A percentile compares a stretch with the other conserved stretches of the same genome.
Conservation (phyloP, 2,329 filamentous ascomycete genomes). For the Beauveria sp. region DNA sequence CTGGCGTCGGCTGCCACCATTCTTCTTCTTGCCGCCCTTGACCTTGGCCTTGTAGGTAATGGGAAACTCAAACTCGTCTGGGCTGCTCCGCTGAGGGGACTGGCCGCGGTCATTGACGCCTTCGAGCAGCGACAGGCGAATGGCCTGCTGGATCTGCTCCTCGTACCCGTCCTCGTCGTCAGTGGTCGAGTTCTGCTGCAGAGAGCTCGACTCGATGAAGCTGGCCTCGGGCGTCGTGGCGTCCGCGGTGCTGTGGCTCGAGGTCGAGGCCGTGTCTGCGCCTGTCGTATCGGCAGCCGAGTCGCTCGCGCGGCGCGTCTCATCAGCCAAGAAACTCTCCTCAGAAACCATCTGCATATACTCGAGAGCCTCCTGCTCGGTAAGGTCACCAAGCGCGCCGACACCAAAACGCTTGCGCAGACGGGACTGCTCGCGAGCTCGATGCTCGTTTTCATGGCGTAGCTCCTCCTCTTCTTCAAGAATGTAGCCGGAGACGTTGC, state of each 20-base stretch:
- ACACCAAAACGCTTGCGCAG: constrained; percentile 78
- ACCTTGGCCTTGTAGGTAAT: constrained; percentile 36
- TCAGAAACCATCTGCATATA: constrained; percentile 62
- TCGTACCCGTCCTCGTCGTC: constrained; percentile 47
- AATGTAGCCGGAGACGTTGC: constrained; percentile 73
- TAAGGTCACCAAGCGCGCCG: constrained; percentile 57
- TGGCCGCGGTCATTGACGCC: constrained; percentile 39
- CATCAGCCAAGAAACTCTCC: constrained; percentile 42
- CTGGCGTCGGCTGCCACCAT: constrained; percentile 22
- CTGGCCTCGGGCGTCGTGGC: constrained; percentile 51
- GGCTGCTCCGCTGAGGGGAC: constrained; percentile 36
- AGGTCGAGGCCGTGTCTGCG: constrained; percentile 35
- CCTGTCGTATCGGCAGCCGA: constrained; percentile 39
- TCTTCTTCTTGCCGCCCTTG: constrained; percentile 30
- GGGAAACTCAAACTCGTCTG: constrained; percentile 42
- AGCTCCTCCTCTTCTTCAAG: constrained; percentile 78
- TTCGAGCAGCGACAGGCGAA: constrained; percentile 54
- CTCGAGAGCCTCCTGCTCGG: constrained; percentile 55
- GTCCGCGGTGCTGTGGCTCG: constrained; percentile 34
- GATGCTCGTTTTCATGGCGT: constrained; percentile 60
- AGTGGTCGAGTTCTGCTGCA: constrained; percentile 19
- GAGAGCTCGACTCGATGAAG: constrained; percentile 33
- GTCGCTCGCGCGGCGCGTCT: constrained; percentile 46
- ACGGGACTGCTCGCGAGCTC: constrained; percentile 59
- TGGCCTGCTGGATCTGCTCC: constrained; percentile 54